A percentile compares a stretch with the other conserved stretches of the same genome.
These are phyloP conservation scores for Apocynum venetum DNA, from an alignment of 257 asterid species.

Conservation along the genomic window DNA sequence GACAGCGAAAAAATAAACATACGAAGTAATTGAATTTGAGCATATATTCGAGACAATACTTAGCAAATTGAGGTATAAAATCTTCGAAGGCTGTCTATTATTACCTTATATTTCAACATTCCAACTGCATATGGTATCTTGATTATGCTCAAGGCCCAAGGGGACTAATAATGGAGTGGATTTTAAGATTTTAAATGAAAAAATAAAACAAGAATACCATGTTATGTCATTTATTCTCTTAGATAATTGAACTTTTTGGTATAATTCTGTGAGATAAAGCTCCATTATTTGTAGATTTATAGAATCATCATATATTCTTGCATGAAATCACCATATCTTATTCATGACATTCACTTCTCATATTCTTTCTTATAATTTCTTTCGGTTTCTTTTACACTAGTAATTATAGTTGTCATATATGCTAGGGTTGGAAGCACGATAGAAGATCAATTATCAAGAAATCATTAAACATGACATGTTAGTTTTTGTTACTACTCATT, in stretches of 20 bases:
- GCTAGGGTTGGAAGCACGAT: background rate
- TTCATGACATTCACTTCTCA: background rate
- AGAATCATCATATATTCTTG: slow-evolving; percentile 7
- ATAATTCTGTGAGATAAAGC: background rate
- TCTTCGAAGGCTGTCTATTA: background rate
- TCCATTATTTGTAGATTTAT: slow-evolving; percentile 5
- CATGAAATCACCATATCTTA: background rate
- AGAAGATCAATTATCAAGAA: background rate
- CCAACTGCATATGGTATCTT: background rate
- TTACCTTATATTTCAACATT: slow-evolving; percentile 6
- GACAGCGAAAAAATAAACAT: background rate
- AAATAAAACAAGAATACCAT: background rate
- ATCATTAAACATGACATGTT: background rate
- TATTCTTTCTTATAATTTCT: background rate
- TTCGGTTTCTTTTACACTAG: background rate
- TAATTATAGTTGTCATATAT: background rate
- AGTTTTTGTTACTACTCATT: background rate
- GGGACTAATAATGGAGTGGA: background rate
- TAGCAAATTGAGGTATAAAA: slow-evolving; percentile 19
- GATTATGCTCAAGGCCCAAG: background rate
- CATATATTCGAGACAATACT: background rate
- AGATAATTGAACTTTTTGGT: background rate
- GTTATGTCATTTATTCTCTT: background rate
- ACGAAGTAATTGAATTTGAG: background rate
- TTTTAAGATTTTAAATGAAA: too few relatives aligned